Percentiles rank a stretch among this genome's conserved stretches.
Evolutionary conservation across 805 yeast species (phyloP).

Genomic region (Yamadazyma olivae): DNA sequence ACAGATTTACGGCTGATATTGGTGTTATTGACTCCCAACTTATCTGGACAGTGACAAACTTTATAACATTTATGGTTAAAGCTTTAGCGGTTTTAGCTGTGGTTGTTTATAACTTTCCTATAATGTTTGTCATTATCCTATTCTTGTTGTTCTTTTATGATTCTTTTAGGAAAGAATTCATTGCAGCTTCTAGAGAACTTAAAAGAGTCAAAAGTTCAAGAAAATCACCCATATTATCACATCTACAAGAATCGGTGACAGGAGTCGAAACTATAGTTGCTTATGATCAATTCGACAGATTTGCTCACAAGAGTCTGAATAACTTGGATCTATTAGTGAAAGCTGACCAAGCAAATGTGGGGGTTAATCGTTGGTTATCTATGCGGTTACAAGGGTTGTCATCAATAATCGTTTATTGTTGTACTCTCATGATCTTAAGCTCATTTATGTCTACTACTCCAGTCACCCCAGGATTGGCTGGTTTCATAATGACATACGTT

Average conservation of each 20-base stretch:
- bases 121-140: constrained; percentile 27
- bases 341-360: constrained; percentile 18
- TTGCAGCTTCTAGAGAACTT: constrained; percentile 34
- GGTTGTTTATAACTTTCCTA: constrained; percentile 29
- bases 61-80: constrained; percentile 19
- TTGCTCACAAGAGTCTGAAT: constrained; percentile 19
- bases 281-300: constrained; percentile 26
- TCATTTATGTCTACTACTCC: constrained; percentile 20
- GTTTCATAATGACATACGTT: constrained; percentile 36
- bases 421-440: constrained; percentile 25
- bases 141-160: constrained; percentile 27
- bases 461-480: constrained; percentile 33
- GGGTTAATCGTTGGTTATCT: constrained; percentile 33
- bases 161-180: constrained; percentile 25
- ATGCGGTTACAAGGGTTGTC: constrained; percentile 36
- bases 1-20: constrained; percentile 38
- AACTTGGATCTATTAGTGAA: constrained; percentile 23
- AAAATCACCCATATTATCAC: constrained; percentile 32
- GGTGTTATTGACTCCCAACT: constrained; percentile 29
- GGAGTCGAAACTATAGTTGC: constrained; percentile 37
- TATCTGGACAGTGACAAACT: constrained; percentile 27
- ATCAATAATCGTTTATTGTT: constrained; percentile 26
- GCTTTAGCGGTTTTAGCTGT: constrained; percentile 27
- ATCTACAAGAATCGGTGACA: constrained; percentile 34
- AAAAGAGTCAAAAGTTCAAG: constrained; percentile 28